These are phyloP conservation scores for Cyberlindnera galapagoensis DNA, from an alignment of 805 yeast species.

Conservation along the genomic window DNA sequence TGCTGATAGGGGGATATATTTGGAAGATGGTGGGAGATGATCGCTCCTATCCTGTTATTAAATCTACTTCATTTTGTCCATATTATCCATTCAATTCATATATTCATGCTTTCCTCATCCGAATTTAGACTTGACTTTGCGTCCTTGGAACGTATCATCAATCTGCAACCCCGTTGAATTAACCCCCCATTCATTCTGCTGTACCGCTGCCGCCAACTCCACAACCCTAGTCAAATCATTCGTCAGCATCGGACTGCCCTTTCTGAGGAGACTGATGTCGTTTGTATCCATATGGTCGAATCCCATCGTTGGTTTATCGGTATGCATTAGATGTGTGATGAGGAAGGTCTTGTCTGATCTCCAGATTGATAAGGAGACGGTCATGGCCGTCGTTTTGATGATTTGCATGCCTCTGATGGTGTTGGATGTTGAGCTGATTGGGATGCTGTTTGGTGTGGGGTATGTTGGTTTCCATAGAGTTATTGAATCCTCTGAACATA, in stretches of 20 bases:
- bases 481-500: conserved; percentile 9
- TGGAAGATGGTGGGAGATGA: conserved; percentile 32
- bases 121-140: too few relatives aligned
- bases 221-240: conserved; percentile 16
- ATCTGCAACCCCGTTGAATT: conserved; percentile 8
- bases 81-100: too few relatives aligned
- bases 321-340: background rate
- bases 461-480: conserved; percentile 5
- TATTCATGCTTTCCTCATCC: too few relatives aligned
- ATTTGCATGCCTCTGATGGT: conserved; percentile 6
- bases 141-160: conserved; percentile 17
- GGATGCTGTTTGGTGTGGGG: conserved; percentile 2
- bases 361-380: conserved; percentile 5
- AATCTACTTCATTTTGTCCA: too few relatives aligned
- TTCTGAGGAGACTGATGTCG: conserved; percentile 11
- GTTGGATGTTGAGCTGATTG: background rate
- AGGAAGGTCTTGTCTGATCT: conserved; percentile 7
- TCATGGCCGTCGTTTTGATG: conserved; percentile 3
- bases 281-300: conserved; percentile 11
- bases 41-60: too few relatives aligned
- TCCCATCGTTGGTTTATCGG: background rate
- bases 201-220: conserved; percentile 18
- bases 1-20: conserved; percentile 37
- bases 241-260: conserved; percentile 14
- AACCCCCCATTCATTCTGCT: conserved; percentile 22